Percentiles rank a stretch among this genome's conserved stretches.
Conservation (phyloP, 257 asterid species). For the Paulownia fortunei region DNA sequence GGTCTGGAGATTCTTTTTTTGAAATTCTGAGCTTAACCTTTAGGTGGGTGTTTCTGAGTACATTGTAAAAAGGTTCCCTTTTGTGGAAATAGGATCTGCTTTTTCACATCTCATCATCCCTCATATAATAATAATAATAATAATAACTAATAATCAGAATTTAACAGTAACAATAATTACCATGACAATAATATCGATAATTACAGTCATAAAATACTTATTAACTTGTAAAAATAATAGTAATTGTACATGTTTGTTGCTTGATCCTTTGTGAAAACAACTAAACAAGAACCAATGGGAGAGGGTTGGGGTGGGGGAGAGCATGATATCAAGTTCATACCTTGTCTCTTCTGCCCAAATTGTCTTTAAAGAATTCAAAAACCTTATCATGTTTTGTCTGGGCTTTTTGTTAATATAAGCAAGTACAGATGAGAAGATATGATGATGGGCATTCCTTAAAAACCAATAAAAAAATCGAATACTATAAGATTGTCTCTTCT, state of each 20-base stretch:
- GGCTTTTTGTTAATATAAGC: conserved; percentile 48
- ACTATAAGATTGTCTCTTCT: conserved; percentile 36
- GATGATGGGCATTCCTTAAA: conserved; percentile 57
- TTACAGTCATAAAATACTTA: neutral
- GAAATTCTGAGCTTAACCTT: conserved; percentile 47
- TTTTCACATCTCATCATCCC: conserved; percentile 43
- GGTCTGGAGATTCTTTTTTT: conserved; percentile 42
- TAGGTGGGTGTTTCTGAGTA: conserved; percentile 37
- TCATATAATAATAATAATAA: conserved; percentile 14
- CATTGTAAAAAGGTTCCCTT: conserved; percentile 55
- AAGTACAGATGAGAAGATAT: conserved; percentile 60
- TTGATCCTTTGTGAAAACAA: conserved; percentile 23
- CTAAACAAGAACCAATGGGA: conserved; percentile 26
- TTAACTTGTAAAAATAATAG: neutral
- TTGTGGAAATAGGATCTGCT: conserved; percentile 60
- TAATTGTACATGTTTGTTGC: conserved; percentile 33
- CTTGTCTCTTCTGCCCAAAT: conserved; percentile 68
- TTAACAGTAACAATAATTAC: conserved; percentile 1
- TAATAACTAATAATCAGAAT: neutral
- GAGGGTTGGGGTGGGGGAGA: conserved; percentile 18
- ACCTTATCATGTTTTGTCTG: conserved; percentile 86
- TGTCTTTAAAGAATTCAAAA: conserved; percentile 65
- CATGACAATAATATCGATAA: neutral
- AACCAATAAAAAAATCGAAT: conserved; percentile 31
- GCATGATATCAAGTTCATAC: conserved; percentile 71